These are phyloP conservation scores for Ogataea parapolymorpha DNA, from an alignment of 805 yeast species.

Conservation along the genomic window DNA sequence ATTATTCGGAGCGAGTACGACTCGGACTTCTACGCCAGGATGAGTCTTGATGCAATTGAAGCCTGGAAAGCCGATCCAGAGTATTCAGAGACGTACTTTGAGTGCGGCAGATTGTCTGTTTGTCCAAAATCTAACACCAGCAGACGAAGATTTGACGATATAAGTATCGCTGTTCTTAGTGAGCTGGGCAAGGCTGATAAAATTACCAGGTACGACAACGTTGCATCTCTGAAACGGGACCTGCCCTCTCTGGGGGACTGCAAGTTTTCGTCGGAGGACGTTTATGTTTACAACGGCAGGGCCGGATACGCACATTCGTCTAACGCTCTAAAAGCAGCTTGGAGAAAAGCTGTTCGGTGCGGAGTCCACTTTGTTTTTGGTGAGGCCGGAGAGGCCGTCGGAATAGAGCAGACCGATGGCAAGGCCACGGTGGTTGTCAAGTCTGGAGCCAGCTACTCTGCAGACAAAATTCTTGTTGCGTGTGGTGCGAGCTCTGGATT, in stretches of 20 bases:
- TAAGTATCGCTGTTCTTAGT: conserved; percentile 35
- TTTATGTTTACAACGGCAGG: conserved; percentile 34
- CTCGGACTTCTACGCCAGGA: conserved; percentile 37
- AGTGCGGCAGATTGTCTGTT: conserved; percentile 42
- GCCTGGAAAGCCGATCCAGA: conserved; percentile 37
- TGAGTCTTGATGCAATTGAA: conserved; percentile 44
- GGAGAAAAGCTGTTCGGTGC: conserved; percentile 23
- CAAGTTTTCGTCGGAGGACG: conserved; percentile 10
- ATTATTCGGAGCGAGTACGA: conserved; percentile 47
- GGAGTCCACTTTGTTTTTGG: conserved; percentile 39
- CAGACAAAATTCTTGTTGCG: conserved; percentile 35
- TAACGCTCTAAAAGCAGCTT: conserved; percentile 35
- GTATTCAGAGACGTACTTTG: conserved; percentile 33
- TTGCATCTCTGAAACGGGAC: conserved; percentile 28
- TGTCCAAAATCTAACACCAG: conserved; percentile 31
- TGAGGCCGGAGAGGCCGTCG: conserved; percentile 25
- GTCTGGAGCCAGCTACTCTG: conserved; percentile 31
- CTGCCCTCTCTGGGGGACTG: conserved; percentile 17
- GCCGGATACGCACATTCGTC: conserved; percentile 44
- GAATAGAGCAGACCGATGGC: conserved; percentile 10
- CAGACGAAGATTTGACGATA: conserved; percentile 37
- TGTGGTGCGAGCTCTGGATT: conserved; percentile 41
- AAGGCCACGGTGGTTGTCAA: conserved; percentile 23
- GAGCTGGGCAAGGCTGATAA: conserved; percentile 29
- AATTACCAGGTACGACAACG: conserved; percentile 28